Evolutionary conservation across 2,329 filamentous ascomycete genomes (phyloP).

Genomic region (Phialophora chinensis): DNA sequence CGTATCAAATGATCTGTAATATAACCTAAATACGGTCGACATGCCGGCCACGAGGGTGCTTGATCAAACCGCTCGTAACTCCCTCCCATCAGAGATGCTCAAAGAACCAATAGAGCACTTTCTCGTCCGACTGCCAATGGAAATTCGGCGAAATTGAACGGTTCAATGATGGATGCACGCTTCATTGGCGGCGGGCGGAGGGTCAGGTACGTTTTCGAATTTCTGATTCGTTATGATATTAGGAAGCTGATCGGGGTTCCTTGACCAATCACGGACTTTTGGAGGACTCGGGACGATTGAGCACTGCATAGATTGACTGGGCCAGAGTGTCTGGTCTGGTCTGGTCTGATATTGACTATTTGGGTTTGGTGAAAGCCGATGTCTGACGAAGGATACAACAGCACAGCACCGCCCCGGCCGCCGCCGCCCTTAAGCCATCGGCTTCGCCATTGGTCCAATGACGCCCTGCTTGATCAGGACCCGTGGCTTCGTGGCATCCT

Average conservation of each 20-base stretch:
- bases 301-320: not conserved
- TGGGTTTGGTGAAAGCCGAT: not conserved
- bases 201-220: not conserved
- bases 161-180: not conserved
- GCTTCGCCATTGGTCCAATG: conserved; percentile 85
- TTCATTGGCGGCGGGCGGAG: not conserved
- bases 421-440: conserved; percentile 54
- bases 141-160: not conserved
- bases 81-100: not conserved
- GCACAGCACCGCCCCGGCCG: too few species aligned
- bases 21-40: too few species aligned
- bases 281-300: not conserved
- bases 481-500: conserved; percentile 85
- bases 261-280: not conserved
- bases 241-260: not conserved
- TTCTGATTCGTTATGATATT: conserved; percentile 1
- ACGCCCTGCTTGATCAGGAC: conserved; percentile 90
- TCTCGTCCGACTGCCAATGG: not conserved
- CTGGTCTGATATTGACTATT: not conserved
- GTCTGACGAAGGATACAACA: not conserved
- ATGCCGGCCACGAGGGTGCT: not conserved
- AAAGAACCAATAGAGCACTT: not conserved
- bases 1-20: too few species aligned
- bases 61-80: not conserved
- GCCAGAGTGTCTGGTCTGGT: not conserved